These are phyloP conservation scores for Tolypocladium amazonense DNA, from an alignment of 2,329 filamentous ascomycete genomes.

Conservation along the genomic window DNA sequence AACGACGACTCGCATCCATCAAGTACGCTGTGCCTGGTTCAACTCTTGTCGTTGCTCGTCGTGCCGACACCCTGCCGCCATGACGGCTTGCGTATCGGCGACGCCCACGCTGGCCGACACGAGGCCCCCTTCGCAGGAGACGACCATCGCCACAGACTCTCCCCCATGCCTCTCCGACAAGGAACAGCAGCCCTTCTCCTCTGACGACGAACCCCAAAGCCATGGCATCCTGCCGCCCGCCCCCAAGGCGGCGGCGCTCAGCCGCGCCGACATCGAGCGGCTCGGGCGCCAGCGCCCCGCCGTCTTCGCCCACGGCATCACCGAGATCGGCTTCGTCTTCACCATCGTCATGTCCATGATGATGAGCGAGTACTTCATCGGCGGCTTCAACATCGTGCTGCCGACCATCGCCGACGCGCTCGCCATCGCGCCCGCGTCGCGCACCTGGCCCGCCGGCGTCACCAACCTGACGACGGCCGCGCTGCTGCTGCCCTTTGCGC, in stretches of 20 bases:
- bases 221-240: not conserved
- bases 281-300: conserved; percentile 52
- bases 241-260: not conserved
- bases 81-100: not conserved
- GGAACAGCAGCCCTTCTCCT: not conserved
- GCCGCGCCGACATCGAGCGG: conserved; percentile 37
- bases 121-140: not conserved
- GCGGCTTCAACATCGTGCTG: conserved; percentile 65
- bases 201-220: not conserved
- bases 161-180: not conserved
- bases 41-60: not conserved
- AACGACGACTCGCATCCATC: not conserved
- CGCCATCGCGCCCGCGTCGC: conserved; percentile 48
- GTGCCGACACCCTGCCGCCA: not conserved
- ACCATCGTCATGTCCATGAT: conserved; percentile 53
- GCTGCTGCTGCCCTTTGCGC: conserved; percentile 53
- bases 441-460: conserved; percentile 55
- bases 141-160: not conserved
- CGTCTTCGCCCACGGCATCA: conserved; percentile 37
- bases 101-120: not conserved
- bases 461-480: conserved; percentile 47
- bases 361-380: conserved; percentile 63
- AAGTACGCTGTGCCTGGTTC: not conserved
- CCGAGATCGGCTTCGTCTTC: conserved; percentile 53
- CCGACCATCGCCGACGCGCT: conserved; percentile 53